These are phyloP conservation scores for Coemansia sp. DNA, from an alignment of 192 early-diverging fungal species.

Conservation along the genomic window DNA sequence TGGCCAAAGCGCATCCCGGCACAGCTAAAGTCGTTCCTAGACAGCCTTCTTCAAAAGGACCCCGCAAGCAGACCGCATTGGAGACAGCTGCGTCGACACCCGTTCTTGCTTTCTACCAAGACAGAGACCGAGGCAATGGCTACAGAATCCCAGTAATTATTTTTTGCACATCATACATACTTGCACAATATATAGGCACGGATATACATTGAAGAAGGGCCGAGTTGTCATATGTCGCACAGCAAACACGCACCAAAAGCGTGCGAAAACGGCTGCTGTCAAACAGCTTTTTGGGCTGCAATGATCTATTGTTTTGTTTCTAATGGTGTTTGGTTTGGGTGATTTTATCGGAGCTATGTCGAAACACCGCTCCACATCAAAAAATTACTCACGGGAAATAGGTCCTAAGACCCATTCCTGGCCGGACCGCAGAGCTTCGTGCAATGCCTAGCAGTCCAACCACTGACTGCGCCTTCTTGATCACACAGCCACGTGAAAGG, in stretches of 20 bases:
- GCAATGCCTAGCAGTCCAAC: slow-evolving; percentile 12
- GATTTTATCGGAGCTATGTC: slow-evolving; percentile 7
- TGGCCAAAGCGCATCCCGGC: slow-evolving; percentile 55
- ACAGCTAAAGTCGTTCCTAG: slow-evolving; percentile 41
- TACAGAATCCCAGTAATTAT: background rate
- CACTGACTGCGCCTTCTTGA: slow-evolving; percentile 6
- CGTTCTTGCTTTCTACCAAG: slow-evolving; percentile 29
- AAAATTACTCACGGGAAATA: slow-evolving; percentile 11
- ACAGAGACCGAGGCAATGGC: slow-evolving; percentile 37
- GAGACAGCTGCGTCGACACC: slow-evolving; percentile 31
- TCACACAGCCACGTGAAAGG: slow-evolving; percentile 4
- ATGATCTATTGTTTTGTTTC: background rate
- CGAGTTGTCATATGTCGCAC: too few species aligned
- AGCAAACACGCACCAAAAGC: too few species aligned
- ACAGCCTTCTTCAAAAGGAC: slow-evolving; percentile 39
- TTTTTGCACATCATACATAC: background rate
- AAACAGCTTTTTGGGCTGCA: background rate
- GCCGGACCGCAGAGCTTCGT: slow-evolving; percentile 11
- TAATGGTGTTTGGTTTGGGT: background rate
- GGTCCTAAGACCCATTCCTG: slow-evolving; percentile 11
- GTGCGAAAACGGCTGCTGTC: too few species aligned
- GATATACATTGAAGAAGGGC: too few species aligned
- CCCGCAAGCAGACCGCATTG: slow-evolving; percentile 31
- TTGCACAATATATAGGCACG: background rate
- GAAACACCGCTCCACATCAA: slow-evolving; percentile 14